Base-by-base conservation (phyloP, 2,329 filamentous ascomycete genomes). In the Beauveria medogensis region DNA sequence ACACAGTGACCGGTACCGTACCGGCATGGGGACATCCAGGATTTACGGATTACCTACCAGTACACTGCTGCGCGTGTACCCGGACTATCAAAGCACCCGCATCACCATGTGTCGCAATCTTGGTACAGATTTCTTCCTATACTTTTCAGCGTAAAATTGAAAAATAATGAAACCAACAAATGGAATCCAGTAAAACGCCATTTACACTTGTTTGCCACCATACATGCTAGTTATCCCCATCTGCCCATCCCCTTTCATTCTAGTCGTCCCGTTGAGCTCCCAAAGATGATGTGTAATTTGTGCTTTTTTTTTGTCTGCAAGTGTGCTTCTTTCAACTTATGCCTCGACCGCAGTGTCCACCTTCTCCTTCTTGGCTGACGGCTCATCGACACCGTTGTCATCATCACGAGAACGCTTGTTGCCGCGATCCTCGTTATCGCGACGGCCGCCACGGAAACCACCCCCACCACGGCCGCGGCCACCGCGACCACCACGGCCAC, bases 291-390 rank as follows among this genome's bases (percentile, higher is more conserved):
- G 40, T 57, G 28, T 28, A 48, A 18, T 28, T 20, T n/a, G 16
- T 51, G 26, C n/a, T 12, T 12, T 22, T 48, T 28, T 55, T 16
- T 22, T 34, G 30, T 37, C 10, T 16, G 34, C 34, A 37, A 37
- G 34, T 37, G 34, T 37, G 34, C 14, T 14, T 46, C 14, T 26
- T 47, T 46, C 9, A 14, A 51, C 43, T 41, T 43, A 61, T 46
- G 58, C 59, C 43, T 72, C 71, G 51, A 75, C 69, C 75, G 83
- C 83, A 69, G 70, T 74, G 64, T 87, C 82, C 46, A 85, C 78
- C 76, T 87, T 88, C 78, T 88, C 78, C 76, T 87, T 88, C 79
- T 88, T 88, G 22, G 82, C 78, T 3, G 82, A 75, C 34, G 78
- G 81, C 61, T 77, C 77, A n/a, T 70, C 74, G 14, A 68, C 67